phyloP scores from a whole-genome alignment of 345 rosid species.

The Hirschfeldia incana region DNA sequence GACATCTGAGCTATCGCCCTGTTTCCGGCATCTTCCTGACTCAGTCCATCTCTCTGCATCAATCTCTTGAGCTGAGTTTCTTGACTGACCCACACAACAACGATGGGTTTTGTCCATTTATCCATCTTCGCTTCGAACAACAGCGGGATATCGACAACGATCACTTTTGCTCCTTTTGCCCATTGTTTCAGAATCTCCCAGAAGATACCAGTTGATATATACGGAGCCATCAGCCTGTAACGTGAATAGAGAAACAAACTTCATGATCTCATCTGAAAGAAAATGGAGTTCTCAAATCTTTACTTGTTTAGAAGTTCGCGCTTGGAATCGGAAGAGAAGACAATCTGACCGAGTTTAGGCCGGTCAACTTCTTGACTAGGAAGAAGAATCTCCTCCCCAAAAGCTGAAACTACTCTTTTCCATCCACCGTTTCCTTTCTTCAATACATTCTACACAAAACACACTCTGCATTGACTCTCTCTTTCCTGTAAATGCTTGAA shows the following conservation, averaged over 20 bases:
- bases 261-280: neutral
- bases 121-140: constrained; percentile 85
- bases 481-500: too few relatives aligned
- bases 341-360: constrained; percentile 71
- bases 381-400: constrained; percentile 62
- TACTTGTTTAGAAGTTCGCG: constrained; percentile 73
- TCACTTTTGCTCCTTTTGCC: constrained; percentile 66
- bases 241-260: neutral
- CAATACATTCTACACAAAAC: constrained; percentile 53
- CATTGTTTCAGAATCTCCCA: constrained; percentile 66
- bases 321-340: constrained; percentile 75
- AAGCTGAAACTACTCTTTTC: constrained; percentile 58
- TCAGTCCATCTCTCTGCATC: constrained; percentile 61
- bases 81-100: constrained; percentile 64
- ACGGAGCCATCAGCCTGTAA: constrained; percentile 73
- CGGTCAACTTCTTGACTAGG: constrained; percentile 67
- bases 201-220: constrained; percentile 74
- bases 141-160: constrained; percentile 81
- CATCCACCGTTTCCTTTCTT: constrained; percentile 66
- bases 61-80: constrained; percentile 76
- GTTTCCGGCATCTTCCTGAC: constrained; percentile 74
- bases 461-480: too few relatives aligned
- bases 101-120: constrained; percentile 77
- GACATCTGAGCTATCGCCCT: constrained; percentile 83
- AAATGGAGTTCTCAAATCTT: too few relatives aligned